Conservation (phyloP, 2,329 filamentous ascomycete genomes). For the Capronia epimyces region DNA sequence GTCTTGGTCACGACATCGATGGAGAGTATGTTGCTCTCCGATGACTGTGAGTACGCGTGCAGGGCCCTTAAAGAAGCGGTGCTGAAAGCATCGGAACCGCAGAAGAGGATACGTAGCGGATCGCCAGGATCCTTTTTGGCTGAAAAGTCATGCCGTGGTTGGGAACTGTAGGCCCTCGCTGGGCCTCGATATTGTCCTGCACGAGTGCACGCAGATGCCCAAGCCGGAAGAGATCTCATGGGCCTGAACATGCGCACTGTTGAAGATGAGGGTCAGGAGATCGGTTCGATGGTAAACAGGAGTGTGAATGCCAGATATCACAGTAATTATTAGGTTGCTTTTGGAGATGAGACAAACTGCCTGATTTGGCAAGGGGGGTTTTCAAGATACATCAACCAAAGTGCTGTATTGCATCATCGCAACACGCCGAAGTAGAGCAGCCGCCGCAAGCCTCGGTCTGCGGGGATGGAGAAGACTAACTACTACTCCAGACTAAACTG, state of each 20-base stretch:
- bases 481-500: too few species aligned
- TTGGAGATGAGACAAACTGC: not conserved
- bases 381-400: not conserved
- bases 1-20: constrained; percentile 83
- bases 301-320: too few species aligned
- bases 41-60: constrained; percentile 51
- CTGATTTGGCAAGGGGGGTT: not conserved
- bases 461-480: too few species aligned
- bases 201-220: not conserved
- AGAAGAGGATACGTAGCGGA: constrained; percentile 82
- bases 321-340: too few species aligned
- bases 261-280: not conserved
- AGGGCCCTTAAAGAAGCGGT: constrained; percentile 68
- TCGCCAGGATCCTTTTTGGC: constrained; percentile 28
- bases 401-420: not conserved
- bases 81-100: constrained; percentile 89
- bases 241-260: not conserved
- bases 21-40: constrained; percentile 58
- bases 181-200: not conserved
- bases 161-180: not conserved
- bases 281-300: not conserved
- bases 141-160: not conserved
- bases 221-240: constrained; percentile 5
- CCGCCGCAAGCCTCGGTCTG: constrained; percentile 1
- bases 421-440: too few species aligned